Conservation (phyloP, 805 yeast genomes). For the Tetrapisispora namnaoensis region DNA sequence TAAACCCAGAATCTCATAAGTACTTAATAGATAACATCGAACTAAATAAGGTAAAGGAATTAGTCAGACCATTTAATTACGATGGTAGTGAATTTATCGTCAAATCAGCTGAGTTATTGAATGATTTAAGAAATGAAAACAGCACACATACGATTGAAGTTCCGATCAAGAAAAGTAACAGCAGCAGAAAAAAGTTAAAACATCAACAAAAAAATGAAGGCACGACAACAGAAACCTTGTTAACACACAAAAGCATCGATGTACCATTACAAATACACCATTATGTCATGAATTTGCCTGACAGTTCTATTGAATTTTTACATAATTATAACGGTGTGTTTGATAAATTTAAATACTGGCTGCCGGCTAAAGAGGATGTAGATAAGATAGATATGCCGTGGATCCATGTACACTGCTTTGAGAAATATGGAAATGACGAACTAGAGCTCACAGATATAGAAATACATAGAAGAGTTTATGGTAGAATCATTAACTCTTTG, state of each 20-base stretch:
- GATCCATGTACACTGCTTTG: conserved; percentile 87
- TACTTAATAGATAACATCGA: conserved; percentile 57
- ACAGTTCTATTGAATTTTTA: conserved; percentile 75
- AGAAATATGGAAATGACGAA: conserved; percentile 70
- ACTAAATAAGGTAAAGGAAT: conserved; percentile 49
- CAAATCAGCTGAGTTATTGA: conserved; percentile 43
- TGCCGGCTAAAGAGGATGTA: not conserved
- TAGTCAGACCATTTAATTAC: conserved; percentile 54
- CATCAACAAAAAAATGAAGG: conserved; percentile 28
- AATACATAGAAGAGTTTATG: conserved; percentile 54
- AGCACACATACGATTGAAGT: conserved; percentile 31
- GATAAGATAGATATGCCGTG: conserved; percentile 51
- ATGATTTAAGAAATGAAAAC: conserved; percentile 34
- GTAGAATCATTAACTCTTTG: conserved; percentile 38
- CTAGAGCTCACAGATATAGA: conserved; percentile 58
- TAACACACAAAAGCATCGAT: conserved; percentile 32
- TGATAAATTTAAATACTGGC: conserved; percentile 18
- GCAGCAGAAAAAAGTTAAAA: conserved; percentile 9
- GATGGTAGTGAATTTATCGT: conserved; percentile 81
- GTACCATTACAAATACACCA: conserved; percentile 37
- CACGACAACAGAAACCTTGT: conserved; percentile 18
- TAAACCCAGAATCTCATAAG: conserved; percentile 78
- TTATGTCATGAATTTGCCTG: conserved; percentile 94
- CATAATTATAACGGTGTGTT: conserved; percentile 47
- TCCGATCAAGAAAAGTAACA: conserved; percentile 20